phyloP scores from a whole-genome alignment of 1,284 basidiomycete species.

The Ganoderma lucidum region DNA sequence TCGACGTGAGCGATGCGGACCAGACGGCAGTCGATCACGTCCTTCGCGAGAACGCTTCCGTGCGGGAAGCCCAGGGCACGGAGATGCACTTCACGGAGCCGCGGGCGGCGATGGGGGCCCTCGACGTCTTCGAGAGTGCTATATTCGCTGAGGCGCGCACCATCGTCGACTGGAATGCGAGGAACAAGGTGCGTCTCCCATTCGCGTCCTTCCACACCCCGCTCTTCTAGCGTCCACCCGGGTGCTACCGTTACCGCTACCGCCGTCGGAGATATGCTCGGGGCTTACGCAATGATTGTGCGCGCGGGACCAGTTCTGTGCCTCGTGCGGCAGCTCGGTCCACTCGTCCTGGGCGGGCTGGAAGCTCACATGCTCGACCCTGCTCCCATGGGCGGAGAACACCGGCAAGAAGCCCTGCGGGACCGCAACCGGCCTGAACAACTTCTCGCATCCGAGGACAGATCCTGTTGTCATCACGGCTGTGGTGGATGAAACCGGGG shows the following conservation, averaged over 20 bases:
- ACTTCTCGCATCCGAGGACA: constrained; percentile 89
- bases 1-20: constrained; percentile 72
- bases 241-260: not conserved
- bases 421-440: constrained; percentile 84
- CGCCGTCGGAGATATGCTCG: constrained; percentile 13
- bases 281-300: constrained; percentile 16
- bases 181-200: constrained; percentile 74
- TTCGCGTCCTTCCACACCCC: not conserved
- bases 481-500: constrained; percentile 79
- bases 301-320: constrained; percentile 72
- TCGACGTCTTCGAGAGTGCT: constrained; percentile 69
- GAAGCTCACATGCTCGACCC: constrained; percentile 86
- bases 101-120: constrained; percentile 61
- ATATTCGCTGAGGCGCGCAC: constrained; percentile 82
- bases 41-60: constrained; percentile 47
- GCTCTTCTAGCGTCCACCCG: not conserved
- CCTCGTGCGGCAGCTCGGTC: constrained; percentile 83
- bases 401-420: constrained; percentile 69
- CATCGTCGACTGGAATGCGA: constrained; percentile 89
- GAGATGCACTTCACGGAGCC: constrained; percentile 74
- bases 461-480: constrained; percentile 95
- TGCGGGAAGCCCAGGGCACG: constrained; percentile 45
- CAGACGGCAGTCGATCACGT: constrained; percentile 53
- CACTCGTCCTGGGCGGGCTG: constrained; percentile 96
- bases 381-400: constrained; percentile 76